These are phyloP conservation scores for Puccinia horiana DNA, from an alignment of 1,284 basidiomycete genomes.

Conservation along the genomic window DNA sequence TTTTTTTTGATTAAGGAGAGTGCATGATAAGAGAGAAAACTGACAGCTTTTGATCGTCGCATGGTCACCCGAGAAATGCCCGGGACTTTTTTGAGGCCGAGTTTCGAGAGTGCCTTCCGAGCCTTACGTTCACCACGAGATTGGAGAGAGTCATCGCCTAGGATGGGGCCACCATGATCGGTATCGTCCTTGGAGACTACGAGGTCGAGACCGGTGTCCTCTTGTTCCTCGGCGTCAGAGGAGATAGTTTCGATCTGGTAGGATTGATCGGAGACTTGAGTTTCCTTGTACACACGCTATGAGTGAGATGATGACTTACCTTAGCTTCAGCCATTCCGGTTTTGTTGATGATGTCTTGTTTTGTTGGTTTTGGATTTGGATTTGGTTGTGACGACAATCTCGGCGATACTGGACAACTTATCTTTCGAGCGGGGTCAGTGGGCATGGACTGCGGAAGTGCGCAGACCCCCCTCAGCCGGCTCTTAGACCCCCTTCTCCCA, in stretches of 20 bases:
- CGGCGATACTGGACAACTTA: background rate
- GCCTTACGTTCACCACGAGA: slow-evolving; percentile 47
- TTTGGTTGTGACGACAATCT: background rate
- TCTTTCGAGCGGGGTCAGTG: background rate
- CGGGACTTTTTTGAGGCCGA: slow-evolving; percentile 43
- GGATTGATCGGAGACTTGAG: background rate
- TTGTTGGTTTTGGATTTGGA: background rate
- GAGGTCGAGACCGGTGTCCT: background rate
- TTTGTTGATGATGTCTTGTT: background rate
- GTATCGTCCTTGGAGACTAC: slow-evolving; percentile 4
- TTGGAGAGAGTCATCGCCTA: slow-evolving; percentile 30
- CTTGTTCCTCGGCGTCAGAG: slow-evolving; percentile 7
- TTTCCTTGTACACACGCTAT: too few species aligned
- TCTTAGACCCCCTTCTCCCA: too few species aligned
- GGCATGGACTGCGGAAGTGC: background rate
- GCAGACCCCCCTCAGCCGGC: too few species aligned
- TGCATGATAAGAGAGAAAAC: background rate
- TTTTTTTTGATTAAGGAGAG: background rate
- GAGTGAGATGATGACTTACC: background rate
- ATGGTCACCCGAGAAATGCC: slow-evolving; percentile 42
- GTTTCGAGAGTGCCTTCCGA: slow-evolving; percentile 36
- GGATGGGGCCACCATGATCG: slow-evolving; percentile 18
- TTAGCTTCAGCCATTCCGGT: too few species aligned
- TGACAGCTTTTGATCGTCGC: slow-evolving; percentile 35
- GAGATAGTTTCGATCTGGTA: slow-evolving; percentile 11